These are phyloP conservation scores for Mucor piriformis DNA, from an alignment of 371 early-diverging fungal species.

Conservation along the genomic window DNA sequence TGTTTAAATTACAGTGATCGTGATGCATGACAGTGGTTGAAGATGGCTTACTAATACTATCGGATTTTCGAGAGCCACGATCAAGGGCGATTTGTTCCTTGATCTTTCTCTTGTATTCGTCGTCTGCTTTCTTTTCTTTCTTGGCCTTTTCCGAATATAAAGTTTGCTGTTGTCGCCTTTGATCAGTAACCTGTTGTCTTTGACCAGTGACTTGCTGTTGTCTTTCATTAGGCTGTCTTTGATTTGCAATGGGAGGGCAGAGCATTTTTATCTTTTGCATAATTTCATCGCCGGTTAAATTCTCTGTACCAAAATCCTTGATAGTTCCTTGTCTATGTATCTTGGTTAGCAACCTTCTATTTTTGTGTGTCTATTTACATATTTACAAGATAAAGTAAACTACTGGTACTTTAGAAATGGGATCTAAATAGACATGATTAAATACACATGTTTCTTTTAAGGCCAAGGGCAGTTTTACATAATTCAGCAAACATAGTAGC, in stretches of 20 bases:
- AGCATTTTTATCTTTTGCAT: neutral
- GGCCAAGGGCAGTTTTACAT: neutral
- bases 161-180: too few species aligned
- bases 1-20: constrained; percentile 28
- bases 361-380: too few species aligned
- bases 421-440: constrained; percentile 1
- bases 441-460: neutral
- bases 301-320: constrained; percentile 8
- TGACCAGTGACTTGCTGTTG: too few species aligned
- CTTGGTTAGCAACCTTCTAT: too few species aligned
- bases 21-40: neutral
- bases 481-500: constrained; percentile 17
- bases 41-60: neutral
- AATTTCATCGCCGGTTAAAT: neutral
- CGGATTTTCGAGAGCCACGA: neutral
- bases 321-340: constrained; percentile 12
- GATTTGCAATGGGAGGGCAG: neutral
- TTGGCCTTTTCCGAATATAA: constrained; percentile 29
- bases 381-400: constrained; percentile 19
- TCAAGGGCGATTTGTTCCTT: constrained; percentile 42
- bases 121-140: constrained; percentile 32
- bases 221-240: neutral
- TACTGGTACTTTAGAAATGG: constrained; percentile 11
- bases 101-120: constrained; percentile 34
- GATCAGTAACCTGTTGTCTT: too few species aligned